These are phyloP conservation scores for Lepidium didymum DNA, from an alignment of 345 rosid species.

Conservation along the genomic window DNA sequence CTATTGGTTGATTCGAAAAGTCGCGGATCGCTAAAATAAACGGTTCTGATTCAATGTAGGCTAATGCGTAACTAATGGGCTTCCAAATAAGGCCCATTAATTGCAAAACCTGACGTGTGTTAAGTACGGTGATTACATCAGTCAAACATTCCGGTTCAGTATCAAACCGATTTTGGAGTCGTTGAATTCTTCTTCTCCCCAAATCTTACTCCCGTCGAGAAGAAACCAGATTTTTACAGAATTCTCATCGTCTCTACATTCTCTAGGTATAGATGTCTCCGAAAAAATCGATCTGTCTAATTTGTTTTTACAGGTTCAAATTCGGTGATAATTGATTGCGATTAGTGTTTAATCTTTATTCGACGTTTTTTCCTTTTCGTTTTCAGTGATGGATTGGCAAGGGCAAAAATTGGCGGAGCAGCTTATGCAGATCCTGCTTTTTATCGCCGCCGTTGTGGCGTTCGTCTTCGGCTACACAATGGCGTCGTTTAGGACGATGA, in stretches of 20 bases:
- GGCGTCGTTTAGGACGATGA: constrained; percentile 71
- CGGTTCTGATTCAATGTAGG: neutral
- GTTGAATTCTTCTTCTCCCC: neutral
- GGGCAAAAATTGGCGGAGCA: constrained; percentile 89
- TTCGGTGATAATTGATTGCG: neutral
- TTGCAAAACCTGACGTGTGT: neutral
- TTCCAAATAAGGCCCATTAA: constrained; percentile 1
- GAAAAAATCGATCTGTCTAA: neutral
- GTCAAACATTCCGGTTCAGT: constrained; percentile 12
- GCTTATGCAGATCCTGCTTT: constrained; percentile 70
- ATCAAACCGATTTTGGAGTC: neutral
- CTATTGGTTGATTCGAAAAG: constrained; percentile 3
- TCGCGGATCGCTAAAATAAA: neutral
- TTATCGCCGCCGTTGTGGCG: constrained; percentile 53
- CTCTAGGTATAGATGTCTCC: neutral
- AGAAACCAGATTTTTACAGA: neutral
- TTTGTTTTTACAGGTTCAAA: neutral
- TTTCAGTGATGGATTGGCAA: constrained; percentile 79
- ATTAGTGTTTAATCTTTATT: neutral
- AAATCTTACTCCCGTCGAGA: too few relatives aligned
- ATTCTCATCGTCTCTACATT: neutral
- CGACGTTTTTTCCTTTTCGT: too few relatives aligned
- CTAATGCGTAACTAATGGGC: neutral
- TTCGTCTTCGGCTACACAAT: constrained; percentile 38
- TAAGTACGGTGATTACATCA: neutral